A percentile compares a stretch with the other conserved stretches of the same genome.
These are phyloP conservation scores for Gossypium trilobum DNA, from an alignment of 441 rosid species.

Conservation along the genomic window DNA sequence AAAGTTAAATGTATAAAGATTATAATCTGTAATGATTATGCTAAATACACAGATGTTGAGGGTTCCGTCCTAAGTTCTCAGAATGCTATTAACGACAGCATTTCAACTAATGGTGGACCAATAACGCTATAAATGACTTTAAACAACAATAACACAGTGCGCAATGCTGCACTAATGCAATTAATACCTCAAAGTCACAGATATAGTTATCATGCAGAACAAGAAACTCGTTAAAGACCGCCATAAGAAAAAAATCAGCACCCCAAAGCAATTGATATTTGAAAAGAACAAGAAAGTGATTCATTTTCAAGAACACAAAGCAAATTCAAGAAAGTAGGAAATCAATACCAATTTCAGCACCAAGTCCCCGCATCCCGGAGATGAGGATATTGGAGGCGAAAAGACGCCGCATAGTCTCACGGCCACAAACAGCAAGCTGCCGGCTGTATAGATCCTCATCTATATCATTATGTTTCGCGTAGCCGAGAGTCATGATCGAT, in stretches of 20 bases:
- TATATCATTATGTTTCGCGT: constrained; percentile 47
- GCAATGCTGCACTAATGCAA: background rate
- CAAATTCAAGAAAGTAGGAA: background rate
- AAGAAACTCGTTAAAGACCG: background rate
- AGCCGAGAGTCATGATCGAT: constrained; percentile 41
- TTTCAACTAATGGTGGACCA: background rate
- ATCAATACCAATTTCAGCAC: constrained; percentile 74
- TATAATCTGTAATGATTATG: background rate
- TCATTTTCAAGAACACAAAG: background rate
- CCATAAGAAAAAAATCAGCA: background rate
- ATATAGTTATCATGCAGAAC: background rate
- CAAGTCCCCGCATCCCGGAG: constrained; percentile 88
- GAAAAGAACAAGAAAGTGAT: background rate
- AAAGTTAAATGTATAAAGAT: background rate
- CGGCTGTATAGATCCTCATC: constrained; percentile 94
- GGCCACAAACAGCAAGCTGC: constrained; percentile 89
- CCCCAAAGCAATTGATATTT: background rate
- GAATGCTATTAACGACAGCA: background rate
- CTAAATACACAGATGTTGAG: background rate
- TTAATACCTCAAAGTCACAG: background rate
- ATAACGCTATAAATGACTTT: background rate
- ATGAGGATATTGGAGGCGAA: constrained; percentile 74
- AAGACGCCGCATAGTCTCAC: constrained; percentile 82
- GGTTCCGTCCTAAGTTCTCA: background rate
- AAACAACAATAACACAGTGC: background rate